These are phyloP conservation scores for Globisporangium parvum DNA, from an alignment of 352 stramenopile genomes.

Conservation along the genomic window DNA sequence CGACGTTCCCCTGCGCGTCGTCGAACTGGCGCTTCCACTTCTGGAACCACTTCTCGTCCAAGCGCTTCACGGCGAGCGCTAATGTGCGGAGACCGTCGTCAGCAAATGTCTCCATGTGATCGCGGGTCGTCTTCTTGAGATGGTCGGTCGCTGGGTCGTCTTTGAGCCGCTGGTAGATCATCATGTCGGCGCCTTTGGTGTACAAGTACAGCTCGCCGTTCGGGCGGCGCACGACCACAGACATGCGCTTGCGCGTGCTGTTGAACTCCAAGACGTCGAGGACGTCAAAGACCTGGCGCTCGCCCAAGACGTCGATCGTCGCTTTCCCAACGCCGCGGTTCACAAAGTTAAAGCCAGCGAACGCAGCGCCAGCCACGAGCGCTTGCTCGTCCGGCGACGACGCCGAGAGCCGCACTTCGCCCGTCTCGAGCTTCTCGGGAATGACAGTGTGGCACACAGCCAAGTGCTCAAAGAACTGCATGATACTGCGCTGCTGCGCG, in stretches of 20 bases:
- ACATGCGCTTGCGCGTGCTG: slow-evolving; percentile 95
- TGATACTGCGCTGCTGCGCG: slow-evolving; percentile 40
- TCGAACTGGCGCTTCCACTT: slow-evolving; percentile 74
- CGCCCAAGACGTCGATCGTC: slow-evolving; percentile 39
- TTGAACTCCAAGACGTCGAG: slow-evolving; percentile 90
- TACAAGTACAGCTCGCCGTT: slow-evolving; percentile 58
- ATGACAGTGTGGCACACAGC: slow-evolving; percentile 84
- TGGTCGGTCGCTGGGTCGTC: slow-evolving; percentile 40
- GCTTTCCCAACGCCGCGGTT: slow-evolving; percentile 47
- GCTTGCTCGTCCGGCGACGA: slow-evolving; percentile 86
- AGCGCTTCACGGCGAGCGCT: slow-evolving; percentile 60
- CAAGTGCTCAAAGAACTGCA: slow-evolving; percentile 81
- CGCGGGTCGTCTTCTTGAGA: slow-evolving; percentile 51
- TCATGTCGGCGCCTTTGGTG: slow-evolving; percentile 91
- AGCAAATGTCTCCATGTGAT: slow-evolving; percentile 82
- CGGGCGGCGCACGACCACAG: slow-evolving; percentile 74
- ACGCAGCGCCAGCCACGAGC: slow-evolving; percentile 64
- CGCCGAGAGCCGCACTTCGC: slow-evolving; percentile 57
- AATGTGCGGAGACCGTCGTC: slow-evolving; percentile 83
- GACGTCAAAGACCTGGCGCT: slow-evolving; percentile 51
- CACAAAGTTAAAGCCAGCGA: slow-evolving; percentile 67
- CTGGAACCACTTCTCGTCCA: slow-evolving; percentile 67
- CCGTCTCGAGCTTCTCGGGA: slow-evolving; percentile 56
- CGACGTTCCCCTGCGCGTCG: slow-evolving; percentile 55
- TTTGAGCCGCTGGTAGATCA: slow-evolving; percentile 83